Evolutionary conservation across 1,139 yeast species (phyloP), one percentile per base, ranked within the genome.

Genomic region (Suhomyces anneliseae): DNA sequence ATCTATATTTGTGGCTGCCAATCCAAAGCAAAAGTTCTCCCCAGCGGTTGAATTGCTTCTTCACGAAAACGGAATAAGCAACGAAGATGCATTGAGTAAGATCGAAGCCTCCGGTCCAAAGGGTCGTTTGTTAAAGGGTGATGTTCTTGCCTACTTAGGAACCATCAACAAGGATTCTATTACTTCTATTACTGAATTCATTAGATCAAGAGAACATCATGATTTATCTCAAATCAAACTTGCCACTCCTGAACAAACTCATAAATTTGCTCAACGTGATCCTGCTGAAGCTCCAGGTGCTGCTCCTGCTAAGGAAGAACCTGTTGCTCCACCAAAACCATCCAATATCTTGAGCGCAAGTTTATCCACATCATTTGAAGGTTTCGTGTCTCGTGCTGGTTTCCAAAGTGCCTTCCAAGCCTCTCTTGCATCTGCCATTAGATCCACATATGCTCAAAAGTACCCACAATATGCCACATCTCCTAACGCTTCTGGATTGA

Each of bases 111-210:
- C 96, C 1, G 99, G 98, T 11, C 95, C 96, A 34, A 78, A 83
- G 50, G 98, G 97, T 15, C 80, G 96, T 60, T 65, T 93, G 43
- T 75, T 90, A 55, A 88, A 87, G 70, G 98, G 98, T 52, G 99
- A 93, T 64, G 90, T 92, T 1, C 77, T 92, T 55, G 95, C 96
- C 1, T 83, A 81, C 62, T 65, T 92, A 48, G 97, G 98, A 27
- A 66, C 79, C 52, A 87, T 92, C 49, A 66, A 87, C 12, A 60
- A 71, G 42, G 82, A 78, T 7, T 69, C 83, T 10, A 81, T 85
- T 29, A 64, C 67, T 19, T 63, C 69, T 26, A 73, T 92, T 47
- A 73, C 88, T 8, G 69, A 79, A 38, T 84, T 74, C 60, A 69
- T 92, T 56, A 72, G 79, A 48, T 69, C 76, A 43, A 78, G 79